These are phyloP conservation scores for Kurtzmaniella quercitrusa DNA, from an alignment of 1,139 yeast genomes.

Conservation along the genomic window DNA sequence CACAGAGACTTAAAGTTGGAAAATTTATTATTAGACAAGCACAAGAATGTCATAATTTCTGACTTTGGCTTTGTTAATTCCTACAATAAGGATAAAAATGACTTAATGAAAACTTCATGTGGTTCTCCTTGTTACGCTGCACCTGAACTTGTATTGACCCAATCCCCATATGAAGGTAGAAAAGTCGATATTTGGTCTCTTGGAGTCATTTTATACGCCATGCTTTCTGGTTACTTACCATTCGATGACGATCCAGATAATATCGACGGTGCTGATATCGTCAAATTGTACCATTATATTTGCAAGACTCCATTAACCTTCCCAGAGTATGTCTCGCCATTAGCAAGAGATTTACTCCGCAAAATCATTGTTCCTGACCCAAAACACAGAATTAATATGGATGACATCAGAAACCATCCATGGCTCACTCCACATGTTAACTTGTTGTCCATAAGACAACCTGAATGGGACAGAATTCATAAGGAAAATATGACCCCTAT, in stretches of 20 bases:
- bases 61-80: constrained; percentile 94
- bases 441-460: constrained; percentile 78
- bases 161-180: constrained; percentile 85
- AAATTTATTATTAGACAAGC: constrained; percentile 71
- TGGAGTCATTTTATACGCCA: constrained; percentile 92
- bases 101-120: constrained; percentile 91
- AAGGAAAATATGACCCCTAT: constrained; percentile 21
- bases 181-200: constrained; percentile 97
- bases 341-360: constrained; percentile 86
- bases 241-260: constrained; percentile 97
- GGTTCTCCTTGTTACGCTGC: constrained; percentile 99
- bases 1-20: constrained; percentile 77
- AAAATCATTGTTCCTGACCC: constrained; percentile 87
- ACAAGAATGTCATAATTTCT: constrained; percentile 72
- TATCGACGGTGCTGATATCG: constrained; percentile 94
- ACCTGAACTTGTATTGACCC: constrained; percentile 89
- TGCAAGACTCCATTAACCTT: constrained; percentile 89
- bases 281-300: constrained; percentile 84
- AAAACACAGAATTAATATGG: constrained; percentile 63
- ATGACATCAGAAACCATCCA: constrained; percentile 72
- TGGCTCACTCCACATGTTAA: constrained; percentile 84
- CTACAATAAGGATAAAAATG: constrained; percentile 59
- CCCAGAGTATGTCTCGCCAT: constrained; percentile 89
- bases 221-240: constrained; percentile 96
- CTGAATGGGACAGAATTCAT: constrained; percentile 78